phyloP scores from a whole-genome alignment of 768 basidiomycete genomes.

The Lactarius psammicola region DNA sequence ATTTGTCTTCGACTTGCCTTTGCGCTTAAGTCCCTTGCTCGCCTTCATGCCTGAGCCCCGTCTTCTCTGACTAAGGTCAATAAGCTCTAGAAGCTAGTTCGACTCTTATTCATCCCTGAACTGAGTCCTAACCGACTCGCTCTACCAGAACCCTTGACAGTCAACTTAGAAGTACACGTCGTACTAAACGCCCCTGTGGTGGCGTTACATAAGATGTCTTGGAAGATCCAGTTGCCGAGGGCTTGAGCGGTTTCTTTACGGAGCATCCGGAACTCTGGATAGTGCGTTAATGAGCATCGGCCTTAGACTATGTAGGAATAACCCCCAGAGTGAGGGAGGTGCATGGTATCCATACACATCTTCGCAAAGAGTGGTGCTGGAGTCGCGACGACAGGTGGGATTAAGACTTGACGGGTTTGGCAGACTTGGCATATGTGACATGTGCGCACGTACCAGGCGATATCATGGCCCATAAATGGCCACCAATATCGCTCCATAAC shows the following conservation, averaged over 20 bases:
- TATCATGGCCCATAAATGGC: conserved; percentile 29
- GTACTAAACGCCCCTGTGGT: too few relatives aligned
- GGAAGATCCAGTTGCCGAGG: conserved; percentile 37
- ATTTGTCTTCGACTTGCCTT: too few relatives aligned
- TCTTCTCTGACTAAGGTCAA: too few relatives aligned
- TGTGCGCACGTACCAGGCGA: conserved; percentile 30
- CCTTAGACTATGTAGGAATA: conserved; percentile 41
- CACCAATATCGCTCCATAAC: conserved; percentile 32
- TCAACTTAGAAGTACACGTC: too few relatives aligned
- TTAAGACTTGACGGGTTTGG: conserved; percentile 31
- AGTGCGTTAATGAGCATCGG: conserved; percentile 37
- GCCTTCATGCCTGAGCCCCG: too few relatives aligned
- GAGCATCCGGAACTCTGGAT: conserved; percentile 36
- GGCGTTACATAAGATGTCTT: too few relatives aligned
- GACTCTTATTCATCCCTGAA: too few relatives aligned
- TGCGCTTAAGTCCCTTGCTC: too few relatives aligned
- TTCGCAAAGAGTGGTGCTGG: conserved; percentile 36
- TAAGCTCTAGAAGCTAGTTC: too few relatives aligned
- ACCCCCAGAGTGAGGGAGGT: conserved; percentile 38
- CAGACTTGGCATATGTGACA: conserved; percentile 39
- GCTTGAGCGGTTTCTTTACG: conserved; percentile 33
- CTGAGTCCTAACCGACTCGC: too few relatives aligned
- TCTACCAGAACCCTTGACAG: too few relatives aligned
- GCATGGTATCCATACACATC: conserved; percentile 43
- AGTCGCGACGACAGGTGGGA: conserved; percentile 28